Base-by-base conservation (phyloP, 345 rosid species). In the Pistacia atlantica region DNA sequence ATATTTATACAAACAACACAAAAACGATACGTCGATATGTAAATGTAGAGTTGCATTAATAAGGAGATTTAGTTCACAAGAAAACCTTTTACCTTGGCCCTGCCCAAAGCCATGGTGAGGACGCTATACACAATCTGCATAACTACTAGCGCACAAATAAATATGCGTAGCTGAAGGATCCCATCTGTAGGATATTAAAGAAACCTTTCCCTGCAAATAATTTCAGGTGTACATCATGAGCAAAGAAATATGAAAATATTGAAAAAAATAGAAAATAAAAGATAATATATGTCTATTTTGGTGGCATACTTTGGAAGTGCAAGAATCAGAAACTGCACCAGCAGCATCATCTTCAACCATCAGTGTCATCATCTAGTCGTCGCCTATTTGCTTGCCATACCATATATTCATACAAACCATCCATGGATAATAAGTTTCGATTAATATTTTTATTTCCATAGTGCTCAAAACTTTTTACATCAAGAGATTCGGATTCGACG, bases 121-220 rank as follows among this genome's bases (percentile, higher is more conserved):
- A 63, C 63, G 58, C 28, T 18, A 2, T 57, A 72, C 12, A 78
- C 67, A 48, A 78, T 78, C 22, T 72, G 76, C 76, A 48, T 78
- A 28, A 72, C 67, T 70, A 75, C 80, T n/a, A 72, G 61, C 38
- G 38, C 77, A 71, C 72, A 71, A 31, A 80, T 80, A 61, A 80
- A 71, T 49, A 28, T 45, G 18, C 71, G 79, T 17, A 75, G 69
- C 38, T 71, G 77, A 1, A 18, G 69, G 20, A 80, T 59, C 14
- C 79, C 76, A 12, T 75, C n/a, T 49, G 38, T 4, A n/a, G 28
- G 83, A 48, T 46, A 80, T 66, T 25, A 80, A 75, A 12, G 79
- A 79, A 69, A 60, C 76, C 73, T 75, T 75, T 66, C 77, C 79
- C 83, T 80, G 38, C 22, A 60, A 69, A 59, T 48, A 2, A 48